phyloP scores from a whole-genome alignment of 140 eudicot genomes.

The Stevia rebaudiana region DNA sequence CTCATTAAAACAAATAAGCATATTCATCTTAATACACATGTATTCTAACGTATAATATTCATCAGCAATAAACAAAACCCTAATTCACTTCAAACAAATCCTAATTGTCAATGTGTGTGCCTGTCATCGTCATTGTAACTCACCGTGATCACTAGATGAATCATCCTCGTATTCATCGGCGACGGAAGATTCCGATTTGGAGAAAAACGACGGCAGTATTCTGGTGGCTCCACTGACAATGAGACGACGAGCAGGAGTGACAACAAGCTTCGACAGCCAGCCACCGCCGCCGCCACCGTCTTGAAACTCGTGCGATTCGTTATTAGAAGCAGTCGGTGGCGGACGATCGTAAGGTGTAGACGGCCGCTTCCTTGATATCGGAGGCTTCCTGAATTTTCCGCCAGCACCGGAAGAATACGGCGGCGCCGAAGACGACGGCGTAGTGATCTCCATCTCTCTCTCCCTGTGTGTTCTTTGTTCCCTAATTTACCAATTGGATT shows the following conservation, averaged over 20 bases:
- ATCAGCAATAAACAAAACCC: slow-evolving; percentile 14
- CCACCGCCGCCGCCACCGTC: slow-evolving; percentile 37
- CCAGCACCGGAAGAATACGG: slow-evolving; percentile 25
- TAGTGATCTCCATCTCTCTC: neutral
- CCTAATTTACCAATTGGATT: neutral
- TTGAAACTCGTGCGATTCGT: slow-evolving; percentile 11
- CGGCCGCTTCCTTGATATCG: slow-evolving; percentile 36
- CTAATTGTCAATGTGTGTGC: neutral
- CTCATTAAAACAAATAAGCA: neutral
- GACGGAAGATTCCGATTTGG: slow-evolving; percentile 23
- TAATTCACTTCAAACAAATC: slow-evolving; percentile 19
- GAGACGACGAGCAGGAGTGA: slow-evolving; percentile 61
- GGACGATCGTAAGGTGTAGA: slow-evolving; percentile 71
- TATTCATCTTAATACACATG: neutral
- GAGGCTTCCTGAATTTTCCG: slow-evolving; percentile 52
- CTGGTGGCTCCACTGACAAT: slow-evolving; percentile 55
- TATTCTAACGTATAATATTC: neutral
- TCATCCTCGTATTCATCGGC: slow-evolving; percentile 24
- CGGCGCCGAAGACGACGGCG: slow-evolving; percentile 3
- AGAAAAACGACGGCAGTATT: slow-evolving; percentile 49
- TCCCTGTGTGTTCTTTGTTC: neutral
- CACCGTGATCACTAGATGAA: slow-evolving; percentile 27
- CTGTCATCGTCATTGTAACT: slow-evolving; percentile 5
- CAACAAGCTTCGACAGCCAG: slow-evolving; percentile 72
- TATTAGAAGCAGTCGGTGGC: slow-evolving; percentile 1